Evolutionary conservation across 345 rosid genomes (phyloP).

Genomic region (Syzygium aqueum): DNA sequence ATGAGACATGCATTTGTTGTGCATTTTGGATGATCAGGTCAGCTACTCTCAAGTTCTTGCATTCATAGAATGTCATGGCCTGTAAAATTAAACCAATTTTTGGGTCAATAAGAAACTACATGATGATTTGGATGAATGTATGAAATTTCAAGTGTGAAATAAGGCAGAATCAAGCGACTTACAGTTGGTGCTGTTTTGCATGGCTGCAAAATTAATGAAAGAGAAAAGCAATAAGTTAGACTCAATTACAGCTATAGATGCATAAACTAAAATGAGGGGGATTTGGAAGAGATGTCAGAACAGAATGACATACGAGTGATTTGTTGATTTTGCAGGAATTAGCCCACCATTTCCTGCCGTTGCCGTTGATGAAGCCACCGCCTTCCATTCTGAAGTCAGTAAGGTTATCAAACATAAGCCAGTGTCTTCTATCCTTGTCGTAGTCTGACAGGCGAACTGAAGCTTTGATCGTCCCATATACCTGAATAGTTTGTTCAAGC

Average conservation of each 20-base stretch:
- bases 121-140: not conserved
- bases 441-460: conserved; percentile 41
- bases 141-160: not conserved
- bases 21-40: conserved; percentile 57
- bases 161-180: conserved; percentile 5
- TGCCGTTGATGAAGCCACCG: conserved; percentile 83
- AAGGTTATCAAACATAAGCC: conserved; percentile 53
- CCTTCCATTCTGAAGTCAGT: conserved; percentile 56
- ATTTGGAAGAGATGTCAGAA: not conserved
- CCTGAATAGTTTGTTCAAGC: conserved; percentile 12
- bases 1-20: conserved; percentile 68
- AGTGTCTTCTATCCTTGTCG: conserved; percentile 24
- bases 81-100: not conserved
- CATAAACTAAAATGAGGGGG: not conserved
- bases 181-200: conserved; percentile 84
- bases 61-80: conserved; percentile 41
- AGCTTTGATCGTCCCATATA: conserved; percentile 68
- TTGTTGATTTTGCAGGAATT: conserved; percentile 81
- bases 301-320: conserved; percentile 28
- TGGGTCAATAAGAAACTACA: not conserved
- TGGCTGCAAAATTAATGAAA: conserved; percentile 35
- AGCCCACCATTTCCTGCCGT: conserved; percentile 79
- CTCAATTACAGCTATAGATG: not conserved
- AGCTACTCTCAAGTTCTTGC: conserved; percentile 50
- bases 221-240: not conserved